These are phyloP conservation scores for Rutstroemia sp. DNA, from an alignment of 2,329 filamentous ascomycete genomes.

Conservation along the genomic window DNA sequence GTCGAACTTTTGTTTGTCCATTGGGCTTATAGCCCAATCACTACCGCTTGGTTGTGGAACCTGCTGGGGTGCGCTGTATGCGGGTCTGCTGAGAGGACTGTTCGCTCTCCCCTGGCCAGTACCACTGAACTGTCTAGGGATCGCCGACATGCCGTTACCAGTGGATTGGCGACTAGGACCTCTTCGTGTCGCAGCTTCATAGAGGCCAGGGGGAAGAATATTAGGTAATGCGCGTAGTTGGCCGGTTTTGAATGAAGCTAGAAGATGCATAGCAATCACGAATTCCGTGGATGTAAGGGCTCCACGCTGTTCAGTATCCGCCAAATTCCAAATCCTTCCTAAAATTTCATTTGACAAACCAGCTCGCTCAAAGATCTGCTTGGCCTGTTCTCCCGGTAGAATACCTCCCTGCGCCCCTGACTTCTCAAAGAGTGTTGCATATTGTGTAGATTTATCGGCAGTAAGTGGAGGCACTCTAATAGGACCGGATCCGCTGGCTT, in stretches of 20 bases:
- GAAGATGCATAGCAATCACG: conserved; percentile 94
- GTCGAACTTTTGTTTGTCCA: conserved; percentile 85
- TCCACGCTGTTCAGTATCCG: conserved; percentile 88
- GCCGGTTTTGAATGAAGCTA: conserved; percentile 85
- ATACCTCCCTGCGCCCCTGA: conserved; percentile 71
- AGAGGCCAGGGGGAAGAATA: conserved; percentile 75
- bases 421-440: conserved; percentile 82
- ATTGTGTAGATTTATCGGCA: conserved; percentile 84
- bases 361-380: conserved; percentile 91
- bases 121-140: conserved; percentile 79
- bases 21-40: conserved; percentile 77
- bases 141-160: conserved; percentile 49
- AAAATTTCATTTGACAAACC: conserved; percentile 82
- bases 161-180: conserved; percentile 34
- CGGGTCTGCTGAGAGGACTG: conserved; percentile 47
- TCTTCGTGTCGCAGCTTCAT: conserved; percentile 79
- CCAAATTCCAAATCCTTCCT: conserved; percentile 92
- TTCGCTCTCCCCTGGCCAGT: conserved; percentile 48
- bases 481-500: conserved; percentile 55
- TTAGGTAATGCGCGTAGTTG: conserved; percentile 71
- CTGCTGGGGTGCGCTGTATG: conserved; percentile 36
- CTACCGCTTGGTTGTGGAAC: conserved; percentile 33
- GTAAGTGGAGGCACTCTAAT: conserved; percentile 84
- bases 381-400: conserved; percentile 78
- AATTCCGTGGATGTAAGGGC: conserved; percentile 84